These are phyloP conservation scores for Phytophthora capsici DNA, from an alignment of 352 stramenopile genomes.

Conservation along the genomic window DNA sequence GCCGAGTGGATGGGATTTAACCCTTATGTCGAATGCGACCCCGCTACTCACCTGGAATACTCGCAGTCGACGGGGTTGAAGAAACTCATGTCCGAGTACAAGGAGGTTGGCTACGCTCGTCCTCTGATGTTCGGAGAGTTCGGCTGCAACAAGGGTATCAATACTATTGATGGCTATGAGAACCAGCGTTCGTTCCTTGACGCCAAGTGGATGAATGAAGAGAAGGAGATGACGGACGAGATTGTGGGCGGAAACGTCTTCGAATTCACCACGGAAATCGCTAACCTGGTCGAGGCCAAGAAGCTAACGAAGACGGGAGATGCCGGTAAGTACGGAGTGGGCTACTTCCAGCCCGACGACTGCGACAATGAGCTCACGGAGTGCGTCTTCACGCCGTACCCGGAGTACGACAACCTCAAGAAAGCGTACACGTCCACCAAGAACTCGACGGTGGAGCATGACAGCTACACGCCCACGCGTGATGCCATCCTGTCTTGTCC, in stretches of 20 bases:
- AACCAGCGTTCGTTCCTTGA: constrained; percentile 73
- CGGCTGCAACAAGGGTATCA: constrained; percentile 69
- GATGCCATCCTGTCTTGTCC: constrained; percentile 48
- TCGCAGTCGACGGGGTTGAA: constrained; percentile 62
- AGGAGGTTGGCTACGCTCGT: constrained; percentile 47
- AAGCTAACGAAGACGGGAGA: constrained; percentile 52
- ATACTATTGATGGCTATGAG: constrained; percentile 73
- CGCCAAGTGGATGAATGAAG: constrained; percentile 82
- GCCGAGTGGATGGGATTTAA: constrained; percentile 74
- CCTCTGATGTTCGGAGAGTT: constrained; percentile 83
- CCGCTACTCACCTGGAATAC: constrained; percentile 57
- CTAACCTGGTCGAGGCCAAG: constrained; percentile 52
- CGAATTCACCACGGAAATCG: constrained; percentile 72
- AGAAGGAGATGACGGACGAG: constrained; percentile 66
- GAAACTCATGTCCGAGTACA: constrained; percentile 71
- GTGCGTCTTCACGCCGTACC: constrained; percentile 63
- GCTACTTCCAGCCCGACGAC: constrained; percentile 66
- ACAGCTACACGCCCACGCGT: constrained; percentile 48
- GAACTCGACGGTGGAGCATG: constrained; percentile 48
- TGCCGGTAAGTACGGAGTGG: constrained; percentile 65
- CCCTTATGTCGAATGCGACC: constrained; percentile 76
- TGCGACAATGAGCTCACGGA: constrained; percentile 56
- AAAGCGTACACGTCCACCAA: constrained; percentile 57
- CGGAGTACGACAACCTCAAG: constrained; percentile 68
- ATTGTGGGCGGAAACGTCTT: constrained; percentile 81